Conservation (phyloP, 345 rosid genomes). For the Linum usitatissimum region DNA sequence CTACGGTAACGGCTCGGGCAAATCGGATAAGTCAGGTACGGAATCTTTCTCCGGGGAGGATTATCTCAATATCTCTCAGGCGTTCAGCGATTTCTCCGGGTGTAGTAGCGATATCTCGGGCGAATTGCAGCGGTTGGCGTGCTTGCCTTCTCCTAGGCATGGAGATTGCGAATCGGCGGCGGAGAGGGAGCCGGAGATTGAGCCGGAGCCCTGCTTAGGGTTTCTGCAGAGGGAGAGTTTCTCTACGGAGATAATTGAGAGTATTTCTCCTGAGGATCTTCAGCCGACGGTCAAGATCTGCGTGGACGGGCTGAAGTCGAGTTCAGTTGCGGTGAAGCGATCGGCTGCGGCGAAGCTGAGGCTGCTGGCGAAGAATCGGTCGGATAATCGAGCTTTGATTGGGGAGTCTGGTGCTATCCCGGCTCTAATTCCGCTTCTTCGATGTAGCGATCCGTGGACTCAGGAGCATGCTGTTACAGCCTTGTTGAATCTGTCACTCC, state of each 20-base stretch:
- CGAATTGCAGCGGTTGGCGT: constrained; percentile 77
- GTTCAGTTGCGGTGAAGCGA: constrained; percentile 62
- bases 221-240: constrained; percentile 72
- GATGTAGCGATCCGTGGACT: constrained; percentile 77
- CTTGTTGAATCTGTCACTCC: constrained; percentile 67
- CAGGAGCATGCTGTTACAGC: constrained; percentile 97
- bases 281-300: constrained; percentile 93
- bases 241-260: constrained; percentile 86
- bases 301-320: constrained; percentile 60
- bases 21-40: constrained; percentile 30
- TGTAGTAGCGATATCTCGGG: constrained; percentile 94
- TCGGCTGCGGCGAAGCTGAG: constrained; percentile 93
- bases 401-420: constrained; percentile 96
- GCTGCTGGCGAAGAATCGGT: constrained; percentile 78
- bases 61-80: constrained; percentile 65
- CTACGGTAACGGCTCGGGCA: constrained; percentile 6
- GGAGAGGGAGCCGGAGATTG: constrained; percentile 10
- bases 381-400: constrained; percentile 70
- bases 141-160: constrained; percentile 37
- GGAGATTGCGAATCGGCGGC: constrained; percentile 13
- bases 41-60: constrained; percentile 9
- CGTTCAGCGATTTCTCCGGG: constrained; percentile 71
- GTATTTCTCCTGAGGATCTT: constrained; percentile 93
- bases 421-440: constrained; percentile 66
- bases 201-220: constrained; percentile 69